A percentile compares a stretch with the other conserved stretches of the same genome.
Evolutionary conservation across 1,284 basidiomycete species (phyloP).

Genomic region (Microbotryomycetes sp.): DNA sequence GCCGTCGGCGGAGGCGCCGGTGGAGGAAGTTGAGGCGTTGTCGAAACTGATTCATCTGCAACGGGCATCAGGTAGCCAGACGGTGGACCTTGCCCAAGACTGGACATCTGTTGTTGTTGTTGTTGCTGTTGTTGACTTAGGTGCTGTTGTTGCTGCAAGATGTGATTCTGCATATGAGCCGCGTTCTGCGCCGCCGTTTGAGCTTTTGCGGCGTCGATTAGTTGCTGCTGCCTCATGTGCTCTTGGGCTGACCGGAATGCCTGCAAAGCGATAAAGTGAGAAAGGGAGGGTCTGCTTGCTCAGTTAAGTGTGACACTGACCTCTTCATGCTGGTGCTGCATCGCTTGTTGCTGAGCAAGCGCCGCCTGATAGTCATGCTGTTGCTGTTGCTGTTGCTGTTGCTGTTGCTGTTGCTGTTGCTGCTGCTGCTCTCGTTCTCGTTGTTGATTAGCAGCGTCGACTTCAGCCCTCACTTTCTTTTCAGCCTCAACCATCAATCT

Average conservation of each 20-base stretch:
- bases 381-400: slow-evolving; percentile 6
- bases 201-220: neutral
- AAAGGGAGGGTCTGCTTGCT: too few species aligned
- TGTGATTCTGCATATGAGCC: neutral
- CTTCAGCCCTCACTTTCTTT: slow-evolving; percentile 9
- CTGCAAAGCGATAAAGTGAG: neutral
- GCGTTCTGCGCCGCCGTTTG: neutral
- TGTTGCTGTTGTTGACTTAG: slow-evolving; percentile 27
- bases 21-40: neutral
- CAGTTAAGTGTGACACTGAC: too few species aligned
- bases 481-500: slow-evolving; percentile 15
- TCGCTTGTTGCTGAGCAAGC: too few species aligned
- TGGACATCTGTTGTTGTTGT: neutral
- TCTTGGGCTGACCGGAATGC: neutral
- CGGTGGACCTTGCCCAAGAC: neutral
- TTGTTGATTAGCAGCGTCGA: slow-evolving; percentile 5
- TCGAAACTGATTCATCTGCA: neutral
- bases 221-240: neutral
- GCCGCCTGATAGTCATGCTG: too few species aligned
- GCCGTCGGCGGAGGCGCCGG: neutral
- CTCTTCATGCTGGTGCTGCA: too few species aligned
- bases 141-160: slow-evolving; percentile 7
- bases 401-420: slow-evolving; percentile 26
- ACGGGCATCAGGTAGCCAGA: neutral
- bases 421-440: slow-evolving; percentile 5